Base-by-base conservation (phyloP, 202 grass and related monocot genomes). In the Cymbopogon flexuosus region DNA sequence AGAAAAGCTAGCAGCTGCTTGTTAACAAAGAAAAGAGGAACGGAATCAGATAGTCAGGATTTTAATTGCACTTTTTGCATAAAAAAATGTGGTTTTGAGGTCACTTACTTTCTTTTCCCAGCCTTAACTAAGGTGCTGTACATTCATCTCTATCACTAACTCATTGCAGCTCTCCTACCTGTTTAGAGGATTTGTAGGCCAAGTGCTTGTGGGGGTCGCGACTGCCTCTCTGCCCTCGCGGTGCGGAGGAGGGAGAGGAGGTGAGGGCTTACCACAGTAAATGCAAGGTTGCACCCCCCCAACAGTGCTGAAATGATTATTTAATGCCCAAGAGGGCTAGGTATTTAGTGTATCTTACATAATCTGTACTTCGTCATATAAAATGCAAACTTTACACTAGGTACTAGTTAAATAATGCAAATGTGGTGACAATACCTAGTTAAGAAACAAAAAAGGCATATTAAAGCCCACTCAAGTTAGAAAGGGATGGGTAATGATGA, bases 401-500 rank as follows among this genome's bases (percentile, higher is more conserved):
- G 27, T 11, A 78, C 18, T 11, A 65, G 31, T 56, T 65, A 73
- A 62, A 56, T 64, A 14, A 34, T 72, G 58, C 45, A 49, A 36
- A 1, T 21, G 56, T 85, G 13, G 46, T 39, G 56, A 19, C 24
- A 29, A 15, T 16, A 47, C 8, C 22, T 43, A 40, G 30, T 62
- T 70, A 27, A 35, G 27, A 46, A 45, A 27, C 13, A 59, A 35
- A 68, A 72, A 10, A 21, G 19, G 5, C 3, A 39, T 6, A 47
- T 81, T 54, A 52, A 10, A 62, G 2, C 10, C 72, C 34, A 16
- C 62, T 37, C 15, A 52, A 76, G 30, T 70, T 68, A 41, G 75
- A 81, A 70, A 45, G 24, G 54, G 39, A 71, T 35, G 18, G 73
- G 45, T 64, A 81, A 63, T 76, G 40, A 76, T 86, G 63, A 63